Conservation (phyloP, 1,284 basidiomycete species). For the Cryptococcus floricola region DNA sequence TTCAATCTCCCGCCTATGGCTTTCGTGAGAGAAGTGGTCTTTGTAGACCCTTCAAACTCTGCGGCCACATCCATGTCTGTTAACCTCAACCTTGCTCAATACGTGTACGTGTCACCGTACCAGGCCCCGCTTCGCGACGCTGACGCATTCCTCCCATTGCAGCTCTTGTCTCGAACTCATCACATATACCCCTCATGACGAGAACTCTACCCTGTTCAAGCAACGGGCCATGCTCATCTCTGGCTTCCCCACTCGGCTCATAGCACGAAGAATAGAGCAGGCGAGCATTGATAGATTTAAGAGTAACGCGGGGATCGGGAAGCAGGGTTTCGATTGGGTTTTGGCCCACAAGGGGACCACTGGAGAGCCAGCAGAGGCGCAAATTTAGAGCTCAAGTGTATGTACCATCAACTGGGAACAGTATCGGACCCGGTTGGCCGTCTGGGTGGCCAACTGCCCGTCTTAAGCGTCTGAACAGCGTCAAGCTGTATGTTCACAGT, state of each 20-base stretch:
- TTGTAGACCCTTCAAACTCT: conserved; percentile 66
- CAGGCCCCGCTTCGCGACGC: not conserved
- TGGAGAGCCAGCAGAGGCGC: too few species aligned
- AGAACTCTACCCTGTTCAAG: conserved; percentile 31
- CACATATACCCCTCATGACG: conserved; percentile 67
- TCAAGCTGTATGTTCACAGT: too few species aligned
- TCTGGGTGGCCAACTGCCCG: too few species aligned
- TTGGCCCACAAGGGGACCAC: conserved; percentile 40
- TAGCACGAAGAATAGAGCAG: conserved; percentile 73
- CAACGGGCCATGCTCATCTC: conserved; percentile 42
- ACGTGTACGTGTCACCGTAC: conserved; percentile 36
- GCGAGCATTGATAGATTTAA: conserved; percentile 81
- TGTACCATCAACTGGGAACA: too few species aligned
- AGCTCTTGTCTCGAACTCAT: conserved; percentile 69
- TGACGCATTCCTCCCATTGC: conserved; percentile 1
- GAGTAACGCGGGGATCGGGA: conserved; percentile 79
- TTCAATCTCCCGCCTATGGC: conserved; percentile 64
- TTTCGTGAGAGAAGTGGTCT: conserved; percentile 89
- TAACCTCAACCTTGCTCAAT: conserved; percentile 82
- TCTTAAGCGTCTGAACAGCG: too few species aligned
- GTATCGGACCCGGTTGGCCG: too few species aligned
- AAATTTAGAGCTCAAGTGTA: too few species aligned
- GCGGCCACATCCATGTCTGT: conserved; percentile 76
- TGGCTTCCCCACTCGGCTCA: conserved; percentile 68
- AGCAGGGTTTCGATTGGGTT: conserved; percentile 81